Evolutionary conservation across 352 stramenopile species (phyloP).

Genomic region (Phytophthora pluvialis): DNA sequence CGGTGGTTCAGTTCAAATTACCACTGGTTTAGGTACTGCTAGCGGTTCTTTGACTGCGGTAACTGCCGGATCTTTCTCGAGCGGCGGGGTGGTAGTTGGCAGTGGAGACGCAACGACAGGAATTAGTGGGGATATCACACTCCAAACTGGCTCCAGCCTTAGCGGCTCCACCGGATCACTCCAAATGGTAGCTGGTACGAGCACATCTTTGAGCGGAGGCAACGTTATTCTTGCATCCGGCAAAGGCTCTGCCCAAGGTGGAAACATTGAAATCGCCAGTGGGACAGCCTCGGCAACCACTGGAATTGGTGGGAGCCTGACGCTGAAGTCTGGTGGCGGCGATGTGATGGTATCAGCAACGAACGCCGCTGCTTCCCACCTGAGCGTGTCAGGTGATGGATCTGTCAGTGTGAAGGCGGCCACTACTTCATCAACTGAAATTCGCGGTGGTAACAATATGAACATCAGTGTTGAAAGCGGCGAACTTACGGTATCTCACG

Average conservation of each 20-base stretch:
- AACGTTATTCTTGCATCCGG: constrained; percentile 27
- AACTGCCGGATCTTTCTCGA: constrained; percentile 26
- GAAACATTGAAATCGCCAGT: constrained; percentile 34
- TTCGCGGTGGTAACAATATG: constrained; percentile 53
- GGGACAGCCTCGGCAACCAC: constrained; percentile 18
- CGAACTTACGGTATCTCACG: constrained; percentile 61
- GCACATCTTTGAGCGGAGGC: constrained; percentile 22
- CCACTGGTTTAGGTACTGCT: constrained; percentile 21
- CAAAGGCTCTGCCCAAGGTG: constrained; percentile 20
- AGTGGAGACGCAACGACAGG: constrained; percentile 31
- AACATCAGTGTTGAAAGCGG: constrained; percentile 57
- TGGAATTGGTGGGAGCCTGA: constrained; percentile 30
- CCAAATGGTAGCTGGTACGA: constrained; percentile 20
- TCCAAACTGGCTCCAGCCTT: constrained; percentile 38
- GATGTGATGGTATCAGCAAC: constrained; percentile 30
- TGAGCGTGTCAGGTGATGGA: constrained; percentile 39
- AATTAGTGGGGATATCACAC: constrained; percentile 30
- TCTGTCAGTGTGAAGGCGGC: constrained; percentile 45
- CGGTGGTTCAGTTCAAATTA: constrained; percentile 25
- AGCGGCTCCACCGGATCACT: constrained; percentile 29
- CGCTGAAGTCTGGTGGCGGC: constrained; percentile 38
- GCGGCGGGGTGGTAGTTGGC: constrained; percentile 27
- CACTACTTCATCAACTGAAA: constrained; percentile 42
- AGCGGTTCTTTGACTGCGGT: constrained; percentile 24
- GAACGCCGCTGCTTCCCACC: constrained; percentile 26